A percentile compares a stretch with the other conserved stretches of the same genome.
Evolutionary conservation across 2,329 filamentous ascomycete species (phyloP).

Genomic region (Periconia sp.): DNA sequence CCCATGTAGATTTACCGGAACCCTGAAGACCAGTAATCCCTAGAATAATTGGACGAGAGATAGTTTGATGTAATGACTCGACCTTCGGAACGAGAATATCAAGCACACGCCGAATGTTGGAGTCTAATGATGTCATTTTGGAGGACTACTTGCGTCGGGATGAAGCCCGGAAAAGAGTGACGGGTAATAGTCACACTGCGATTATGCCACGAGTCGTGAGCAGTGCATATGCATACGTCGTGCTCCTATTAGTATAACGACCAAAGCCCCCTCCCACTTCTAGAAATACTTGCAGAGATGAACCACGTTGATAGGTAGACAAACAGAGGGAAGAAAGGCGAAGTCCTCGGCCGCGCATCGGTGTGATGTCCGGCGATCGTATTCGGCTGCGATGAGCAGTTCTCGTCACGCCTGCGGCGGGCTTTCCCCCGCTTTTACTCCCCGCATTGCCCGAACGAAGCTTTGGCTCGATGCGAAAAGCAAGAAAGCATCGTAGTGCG

Average conservation of each 20-base stretch:
- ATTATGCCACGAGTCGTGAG: too few species aligned
- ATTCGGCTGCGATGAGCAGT: too few species aligned
- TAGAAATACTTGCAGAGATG: too few species aligned
- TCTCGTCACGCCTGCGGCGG: too few species aligned
- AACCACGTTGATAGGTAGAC: too few species aligned
- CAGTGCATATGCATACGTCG: not conserved
- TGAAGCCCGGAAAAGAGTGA: not conserved
- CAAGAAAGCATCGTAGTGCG: not conserved
- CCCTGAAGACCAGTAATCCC: conserved; percentile 93
- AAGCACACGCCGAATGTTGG: conserved; percentile 36
- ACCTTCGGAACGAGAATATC: conserved; percentile 37
- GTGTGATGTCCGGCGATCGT: too few species aligned
- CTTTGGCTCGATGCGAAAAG: not conserved
- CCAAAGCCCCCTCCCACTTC: not conserved
- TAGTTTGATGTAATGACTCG: conserved; percentile 18
- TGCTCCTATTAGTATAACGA: not conserved
- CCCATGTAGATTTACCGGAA: conserved; percentile 89
- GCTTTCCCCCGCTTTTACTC: too few species aligned
- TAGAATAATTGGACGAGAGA: conserved; percentile 74
- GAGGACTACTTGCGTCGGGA: not conserved
- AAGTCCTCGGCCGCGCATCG: too few species aligned
- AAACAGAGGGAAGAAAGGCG: too few species aligned
- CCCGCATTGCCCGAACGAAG: too few species aligned
- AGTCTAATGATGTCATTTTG: conserved; percentile 31
- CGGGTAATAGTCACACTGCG: too few species aligned